A percentile compares a stretch with the other conserved stretches of the same genome.
Conservation (phyloP, 2,329 filamentous ascomycete genomes). For the Cladophialophora bantiana region DNA sequence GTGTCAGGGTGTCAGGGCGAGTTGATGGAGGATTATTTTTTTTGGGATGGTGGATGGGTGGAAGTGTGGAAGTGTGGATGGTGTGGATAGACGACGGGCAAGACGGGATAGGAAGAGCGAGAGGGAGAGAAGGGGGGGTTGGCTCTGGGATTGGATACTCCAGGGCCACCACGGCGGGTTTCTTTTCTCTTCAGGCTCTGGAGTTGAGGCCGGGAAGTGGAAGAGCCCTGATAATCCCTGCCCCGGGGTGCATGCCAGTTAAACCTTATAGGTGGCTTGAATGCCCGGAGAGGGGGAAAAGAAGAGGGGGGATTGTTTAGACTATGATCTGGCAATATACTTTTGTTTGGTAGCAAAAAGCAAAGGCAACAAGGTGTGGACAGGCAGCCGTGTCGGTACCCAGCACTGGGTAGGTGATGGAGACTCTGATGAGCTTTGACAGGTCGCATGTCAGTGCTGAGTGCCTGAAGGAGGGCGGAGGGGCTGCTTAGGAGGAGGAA, state of each 20-base stretch:
- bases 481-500: not conserved
- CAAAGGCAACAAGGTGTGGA: not conserved
- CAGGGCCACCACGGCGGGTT: not conserved
- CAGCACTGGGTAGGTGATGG: not conserved
- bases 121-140: not conserved
- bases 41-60: conserved; percentile 3
- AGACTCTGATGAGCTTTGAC: not conserved
- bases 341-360: not conserved
- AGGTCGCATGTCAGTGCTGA: not conserved
- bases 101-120: not conserved
- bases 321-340: conserved; percentile 5
- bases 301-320: not conserved
- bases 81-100: conserved; percentile 1
- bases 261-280: not conserved
- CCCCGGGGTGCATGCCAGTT: conserved; percentile 2
- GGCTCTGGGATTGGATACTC: conserved; percentile 5
- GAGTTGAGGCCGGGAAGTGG: not conserved
- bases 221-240: not conserved
- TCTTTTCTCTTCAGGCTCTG: not conserved
- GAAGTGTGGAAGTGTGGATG: not conserved
- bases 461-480: conserved; percentile 1
- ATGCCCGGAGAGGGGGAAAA: not conserved
- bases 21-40: not conserved
- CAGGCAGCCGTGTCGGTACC: not conserved
- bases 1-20: conserved; percentile 2